Conservation (phyloP, 1,284 basidiomycete genomes). For the Cerrena zonata region DNA sequence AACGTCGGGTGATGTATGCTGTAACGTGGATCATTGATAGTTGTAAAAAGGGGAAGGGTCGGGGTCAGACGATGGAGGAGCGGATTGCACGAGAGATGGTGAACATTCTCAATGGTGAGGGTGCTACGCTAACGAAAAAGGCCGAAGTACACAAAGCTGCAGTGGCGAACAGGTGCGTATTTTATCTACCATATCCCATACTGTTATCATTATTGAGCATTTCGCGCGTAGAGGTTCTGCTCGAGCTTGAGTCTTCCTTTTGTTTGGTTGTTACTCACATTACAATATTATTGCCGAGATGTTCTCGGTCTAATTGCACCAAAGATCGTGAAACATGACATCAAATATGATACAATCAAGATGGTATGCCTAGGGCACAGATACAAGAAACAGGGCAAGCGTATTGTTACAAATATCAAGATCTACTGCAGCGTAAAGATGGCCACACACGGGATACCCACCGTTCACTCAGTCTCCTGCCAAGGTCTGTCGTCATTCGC, state of each 20-base stretch:
- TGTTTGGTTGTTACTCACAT: neutral
- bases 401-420: too few relatives aligned
- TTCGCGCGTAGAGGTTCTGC: conserved; percentile 5
- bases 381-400: too few relatives aligned
- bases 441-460: too few relatives aligned
- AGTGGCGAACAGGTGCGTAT: conserved; percentile 74
- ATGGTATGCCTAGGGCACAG: too few relatives aligned
- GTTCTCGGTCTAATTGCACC: too few relatives aligned
- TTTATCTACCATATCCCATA: too few relatives aligned
- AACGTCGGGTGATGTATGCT: conserved; percentile 65
- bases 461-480: conserved; percentile 34
- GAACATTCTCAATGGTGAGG: conserved; percentile 54
- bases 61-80: conserved; percentile 53
- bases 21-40: conserved; percentile 65
- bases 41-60: conserved; percentile 39
- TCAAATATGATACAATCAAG: too few relatives aligned
- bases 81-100: conserved; percentile 74
- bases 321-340: too few relatives aligned
- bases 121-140: conserved; percentile 53
- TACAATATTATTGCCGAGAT: neutral
- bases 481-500: conserved; percentile 49
- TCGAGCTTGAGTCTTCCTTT: conserved; percentile 5
- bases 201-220: too few relatives aligned
- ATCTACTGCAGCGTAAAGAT: too few relatives aligned
- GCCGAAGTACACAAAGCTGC: conserved; percentile 63